A percentile compares a stretch with the other conserved stretches of the same genome.
Conservation (phyloP, 2,329 filamentous ascomycete genomes). For the Alternaria novae-zelandiae region DNA sequence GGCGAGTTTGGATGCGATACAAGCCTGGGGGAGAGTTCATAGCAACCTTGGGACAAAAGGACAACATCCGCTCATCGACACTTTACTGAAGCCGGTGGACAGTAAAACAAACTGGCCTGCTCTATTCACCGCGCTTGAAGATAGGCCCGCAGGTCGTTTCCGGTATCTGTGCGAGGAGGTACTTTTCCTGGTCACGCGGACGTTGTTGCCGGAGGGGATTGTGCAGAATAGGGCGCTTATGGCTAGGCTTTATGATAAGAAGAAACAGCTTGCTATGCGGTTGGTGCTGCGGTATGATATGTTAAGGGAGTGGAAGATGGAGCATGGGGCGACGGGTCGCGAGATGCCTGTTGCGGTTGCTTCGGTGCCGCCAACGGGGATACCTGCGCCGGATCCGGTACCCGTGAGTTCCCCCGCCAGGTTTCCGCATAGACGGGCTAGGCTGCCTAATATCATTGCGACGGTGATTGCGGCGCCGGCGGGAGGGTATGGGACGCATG, state of each 20-base stretch:
- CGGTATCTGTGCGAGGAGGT: constrained; percentile 24
- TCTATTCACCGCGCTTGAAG: background rate
- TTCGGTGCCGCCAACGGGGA: background rate
- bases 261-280: constrained; percentile 25
- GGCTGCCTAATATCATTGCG: constrained; percentile 27
- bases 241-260: constrained; percentile 23
- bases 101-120: constrained; percentile 20
- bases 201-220: constrained; percentile 36
- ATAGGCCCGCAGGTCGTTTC: accelerated
- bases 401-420: background rate
- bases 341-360: constrained; percentile 15
- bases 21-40: constrained; percentile 11
- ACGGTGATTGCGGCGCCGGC: constrained; percentile 31
- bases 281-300: constrained; percentile 38
- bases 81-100: constrained; percentile 11
- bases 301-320: constrained; percentile 28
- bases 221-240: constrained; percentile 28
- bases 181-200: constrained; percentile 32
- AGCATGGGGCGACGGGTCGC: background rate
- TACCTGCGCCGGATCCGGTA: background rate
- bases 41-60: background rate
- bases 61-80: constrained; percentile 1
- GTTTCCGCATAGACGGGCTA: background rate
- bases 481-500: constrained; percentile 20
- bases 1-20: constrained; percentile 29